Evolutionary conservation across 2,329 filamentous ascomycete species (phyloP).

Genomic region (Aureobasidium lini): DNA sequence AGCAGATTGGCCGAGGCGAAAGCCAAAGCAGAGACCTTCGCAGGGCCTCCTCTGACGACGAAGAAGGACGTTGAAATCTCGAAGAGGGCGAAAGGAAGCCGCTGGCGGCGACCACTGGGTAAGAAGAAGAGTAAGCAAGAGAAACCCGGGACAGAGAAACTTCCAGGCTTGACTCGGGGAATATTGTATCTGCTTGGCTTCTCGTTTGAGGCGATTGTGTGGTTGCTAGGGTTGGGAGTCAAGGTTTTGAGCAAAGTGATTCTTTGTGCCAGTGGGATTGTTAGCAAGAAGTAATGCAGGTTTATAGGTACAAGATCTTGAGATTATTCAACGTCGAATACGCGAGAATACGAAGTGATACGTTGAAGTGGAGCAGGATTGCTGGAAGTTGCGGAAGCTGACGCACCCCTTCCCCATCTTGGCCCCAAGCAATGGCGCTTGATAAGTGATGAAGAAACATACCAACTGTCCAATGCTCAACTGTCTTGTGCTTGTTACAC

Average conservation of each 20-base stretch:
- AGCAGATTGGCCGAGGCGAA: conserved; percentile 23
- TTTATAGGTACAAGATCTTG: background rate
- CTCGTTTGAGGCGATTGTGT: conserved; percentile 36
- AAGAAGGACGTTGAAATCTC: background rate
- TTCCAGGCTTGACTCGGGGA: conserved; percentile 33
- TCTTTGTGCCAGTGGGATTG: conserved; percentile 30
- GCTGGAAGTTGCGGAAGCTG: background rate
- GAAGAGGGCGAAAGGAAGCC: conserved; percentile 5
- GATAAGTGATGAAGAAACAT: background rate
- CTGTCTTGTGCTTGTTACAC: background rate
- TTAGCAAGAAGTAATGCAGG: conserved; percentile 22
- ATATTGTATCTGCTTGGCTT: conserved; percentile 34
- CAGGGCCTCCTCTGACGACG: conserved; percentile 2
- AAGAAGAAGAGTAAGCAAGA: conserved; percentile 16
- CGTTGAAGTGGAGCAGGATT: conserved; percentile 4
- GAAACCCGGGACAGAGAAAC: conserved; percentile 19
- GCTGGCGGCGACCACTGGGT: background rate
- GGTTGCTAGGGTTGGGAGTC: conserved; percentile 33
- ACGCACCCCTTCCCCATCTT: conserved; percentile 11
- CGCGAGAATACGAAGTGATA: background rate
- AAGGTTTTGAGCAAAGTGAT: conserved; percentile 35
- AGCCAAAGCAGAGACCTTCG: conserved; percentile 12
- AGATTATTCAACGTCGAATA: background rate
- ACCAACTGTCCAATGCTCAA: background rate
- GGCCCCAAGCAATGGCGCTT: conserved; percentile 3